Conservation (phyloP, 495 filamentous ascomycete genomes). For the Xylaria curta region DNA sequence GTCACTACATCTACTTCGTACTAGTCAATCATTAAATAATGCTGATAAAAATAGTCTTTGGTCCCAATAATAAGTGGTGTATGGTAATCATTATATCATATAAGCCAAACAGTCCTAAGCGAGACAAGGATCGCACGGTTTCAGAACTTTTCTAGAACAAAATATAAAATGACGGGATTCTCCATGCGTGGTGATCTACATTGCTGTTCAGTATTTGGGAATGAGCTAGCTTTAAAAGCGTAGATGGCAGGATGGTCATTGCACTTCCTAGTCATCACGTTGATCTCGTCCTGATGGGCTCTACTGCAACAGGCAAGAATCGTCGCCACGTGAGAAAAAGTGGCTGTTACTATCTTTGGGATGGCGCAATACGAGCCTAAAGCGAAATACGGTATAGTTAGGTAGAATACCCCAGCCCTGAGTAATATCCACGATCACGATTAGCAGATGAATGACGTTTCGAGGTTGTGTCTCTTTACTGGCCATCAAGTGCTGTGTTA, state of each 20-base stretch:
- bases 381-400: background rate
- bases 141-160: conserved; percentile 7
- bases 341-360: conserved; percentile 16
- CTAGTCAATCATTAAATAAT: background rate
- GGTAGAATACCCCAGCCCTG: background rate
- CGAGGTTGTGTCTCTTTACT: background rate
- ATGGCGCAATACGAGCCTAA: background rate
- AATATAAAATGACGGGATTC: conserved; percentile 19
- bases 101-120: background rate
- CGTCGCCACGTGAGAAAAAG: conserved; percentile 17
- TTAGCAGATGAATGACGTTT: background rate
- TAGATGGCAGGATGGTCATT: background rate
- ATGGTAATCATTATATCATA: background rate
- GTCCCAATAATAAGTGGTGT: background rate
- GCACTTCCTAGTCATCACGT: background rate
- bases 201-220: conserved; percentile 11
- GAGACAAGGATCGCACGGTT: background rate
- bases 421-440: background rate
- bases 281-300: background rate
- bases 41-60: conserved; percentile 17
- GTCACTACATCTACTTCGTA: conserved; percentile 1
- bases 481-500: background rate
- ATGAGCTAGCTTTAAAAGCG: background rate
- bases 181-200: conserved; percentile 20
- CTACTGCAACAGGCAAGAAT: conserved; percentile 1